Base-by-base conservation (phyloP, 768 basidiomycete species). In the Austroboletus eburneus region DNA sequence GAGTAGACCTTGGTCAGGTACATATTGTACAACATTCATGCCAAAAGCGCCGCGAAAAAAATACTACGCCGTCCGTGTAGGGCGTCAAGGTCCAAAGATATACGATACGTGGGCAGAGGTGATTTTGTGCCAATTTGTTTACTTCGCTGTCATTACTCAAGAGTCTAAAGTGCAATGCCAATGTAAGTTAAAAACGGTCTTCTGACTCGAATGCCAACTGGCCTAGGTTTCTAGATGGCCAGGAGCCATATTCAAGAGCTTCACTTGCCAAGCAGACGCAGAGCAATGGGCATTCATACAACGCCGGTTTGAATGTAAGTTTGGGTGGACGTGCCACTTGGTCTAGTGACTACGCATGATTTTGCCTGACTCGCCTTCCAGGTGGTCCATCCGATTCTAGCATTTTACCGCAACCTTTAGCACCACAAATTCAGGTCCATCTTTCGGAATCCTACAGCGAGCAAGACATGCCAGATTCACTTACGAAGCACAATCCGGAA, bases 101-200 rank as follows among this genome's bases (percentile, higher is more conserved):
- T 85, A 81, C 40, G 56, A 61, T 1, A 72, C 68, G 13, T 86
- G 85, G 85, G 71, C 76, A 21, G 77, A 83, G 68, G 85, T 79
- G 52, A 47, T 72, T 60, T 43, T 16, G 29, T 22, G 3, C 23
- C 10, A 6, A 32, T 5, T 9, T 3, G 18, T 48, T 34, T 29
- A 18, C 18, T 17, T 12, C 23, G 14, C 39, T 27, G 14, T 47
- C 16, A 21, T 57, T 30, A 24, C 22, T 34, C 18, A 35, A 24
- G 17, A 12, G 32, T 14, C 22, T 29, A 44, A 51, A 80, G 80
- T 79, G 78, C 50, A 73, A 70, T 27, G 58, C 61, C 12, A 77
- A 76, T 45, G 80, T 76, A 52, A 46, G 47, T 22, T 40, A 12
- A 10, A 22, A 23, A 38, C 18, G 22, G 9, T 21, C 27, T 29